Conservation (phyloP, 176 grass and related monocot genomes). For the Avena atlantica region DNA sequence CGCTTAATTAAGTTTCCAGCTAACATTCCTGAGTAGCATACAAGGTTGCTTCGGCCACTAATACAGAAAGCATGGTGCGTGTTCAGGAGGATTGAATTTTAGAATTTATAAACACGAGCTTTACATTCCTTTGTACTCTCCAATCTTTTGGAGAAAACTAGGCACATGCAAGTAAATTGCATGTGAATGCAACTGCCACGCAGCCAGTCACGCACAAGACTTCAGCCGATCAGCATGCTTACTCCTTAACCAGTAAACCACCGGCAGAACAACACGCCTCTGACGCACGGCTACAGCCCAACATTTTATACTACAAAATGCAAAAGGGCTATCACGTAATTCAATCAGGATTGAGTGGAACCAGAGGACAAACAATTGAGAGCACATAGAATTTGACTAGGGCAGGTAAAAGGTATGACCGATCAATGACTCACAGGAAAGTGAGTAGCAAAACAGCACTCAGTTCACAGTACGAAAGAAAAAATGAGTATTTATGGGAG, state of each 20-base stretch:
- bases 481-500: background rate
- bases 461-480: background rate
- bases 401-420: background rate
- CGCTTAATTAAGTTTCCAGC: too few species aligned
- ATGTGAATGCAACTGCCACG: too few species aligned
- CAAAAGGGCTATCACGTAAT: background rate
- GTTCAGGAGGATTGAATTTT: background rate
- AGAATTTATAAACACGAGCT: too few species aligned
- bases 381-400: background rate
- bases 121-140: too few species aligned
- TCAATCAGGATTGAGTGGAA: background rate
- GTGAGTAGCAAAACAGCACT: slow-evolving; percentile 12
- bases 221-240: too few species aligned
- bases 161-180: too few species aligned
- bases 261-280: too few species aligned
- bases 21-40: background rate
- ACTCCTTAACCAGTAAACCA: too few species aligned
- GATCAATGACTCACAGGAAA: background rate
- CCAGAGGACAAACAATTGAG: background rate
- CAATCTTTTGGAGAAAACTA: too few species aligned
- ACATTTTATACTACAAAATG: background rate
- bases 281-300: too few species aligned
- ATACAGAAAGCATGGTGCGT: background rate
- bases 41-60: background rate
- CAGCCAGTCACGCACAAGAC: too few species aligned